Conservation (phyloP, 2,329 filamentous ascomycete genomes). For the Diaporthe amygdali region DNA sequence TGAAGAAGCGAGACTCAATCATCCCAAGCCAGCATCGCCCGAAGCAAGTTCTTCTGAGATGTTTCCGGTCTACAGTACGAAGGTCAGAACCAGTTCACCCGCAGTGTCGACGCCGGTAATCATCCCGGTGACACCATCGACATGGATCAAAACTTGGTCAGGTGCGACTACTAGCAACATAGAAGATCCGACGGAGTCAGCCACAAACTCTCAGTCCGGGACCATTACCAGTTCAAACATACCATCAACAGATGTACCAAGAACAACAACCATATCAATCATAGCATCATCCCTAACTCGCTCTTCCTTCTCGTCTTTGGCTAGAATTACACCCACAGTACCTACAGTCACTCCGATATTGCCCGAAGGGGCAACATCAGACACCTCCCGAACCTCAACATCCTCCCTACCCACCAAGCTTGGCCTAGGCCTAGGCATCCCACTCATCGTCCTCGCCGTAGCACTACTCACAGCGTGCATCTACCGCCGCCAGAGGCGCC, state of each 20-base stretch:
- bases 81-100: neutral
- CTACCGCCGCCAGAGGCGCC: slow-evolving; percentile 18
- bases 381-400: neutral
- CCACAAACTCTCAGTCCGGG: neutral
- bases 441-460: slow-evolving; percentile 9
- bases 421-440: slow-evolving; percentile 22
- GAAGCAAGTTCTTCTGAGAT: neutral
- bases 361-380: neutral
- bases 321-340: neutral
- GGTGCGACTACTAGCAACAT: neutral
- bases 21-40: neutral
- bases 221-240: neutral
- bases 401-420: slow-evolving; percentile 16
- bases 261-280: neutral
- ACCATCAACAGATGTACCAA: neutral
- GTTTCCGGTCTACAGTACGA: neutral
- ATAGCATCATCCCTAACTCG: neutral
- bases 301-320: neutral
- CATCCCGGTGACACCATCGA: neutral
- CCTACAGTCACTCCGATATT: neutral
- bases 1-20: neutral
- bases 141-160: neutral
- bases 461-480: slow-evolving; percentile 1
- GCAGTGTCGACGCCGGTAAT: neutral
- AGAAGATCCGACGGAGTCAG: neutral